Base-by-base conservation (phyloP, 2,329 filamentous ascomycete species). In the Fusarium avenaceum region DNA sequence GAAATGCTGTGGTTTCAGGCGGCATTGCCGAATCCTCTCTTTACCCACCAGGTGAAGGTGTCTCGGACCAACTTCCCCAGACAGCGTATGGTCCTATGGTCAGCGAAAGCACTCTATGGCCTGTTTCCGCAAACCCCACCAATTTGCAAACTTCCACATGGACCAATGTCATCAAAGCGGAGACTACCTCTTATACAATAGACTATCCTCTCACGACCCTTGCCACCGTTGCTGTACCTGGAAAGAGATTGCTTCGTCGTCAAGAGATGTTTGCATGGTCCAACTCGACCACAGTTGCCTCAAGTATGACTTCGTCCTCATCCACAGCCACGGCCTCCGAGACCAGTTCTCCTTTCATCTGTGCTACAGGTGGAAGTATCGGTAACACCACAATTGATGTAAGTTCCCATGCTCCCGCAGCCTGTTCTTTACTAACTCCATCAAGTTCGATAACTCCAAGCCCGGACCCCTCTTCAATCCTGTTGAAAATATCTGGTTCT, bases 381-480 rank as follows among this genome's bases (percentile, higher is more conserved):
- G 80, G 80, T 20, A 82, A 81, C 43, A 71, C 66, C 7, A 79
- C 79, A 13, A 63, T 82, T 20, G 71, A 80, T 64, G 80, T 82
- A 69, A 76, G 80, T 74, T 15, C 2, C 7, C 8, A 17, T 14
- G 15, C 33, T 15, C 5, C 9, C n/a, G 4, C 42, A 17, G 7
- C 4, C 7, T 32, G 9, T 13, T 11, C 48, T 49, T 7, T 28
- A 30, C 67, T 77, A 62, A 74, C 61, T 19, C 15, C 13, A 2
- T 38, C 20, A 49, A 82, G 80, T 82, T 82, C 57, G 80, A 82
- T 53, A 70, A 74, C 17, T 58, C 75, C 7, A 74, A 73, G n/a
- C 59, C 75, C 9, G 80, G 80, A 0, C 79, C 79, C 11, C 71
- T 82, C 4, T 79, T 80, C 70, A 81, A 81, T 22, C 80, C 80